Conservation (phyloP, 1,139 yeast genomes). For the Saccharomyces hybrid region DNA sequence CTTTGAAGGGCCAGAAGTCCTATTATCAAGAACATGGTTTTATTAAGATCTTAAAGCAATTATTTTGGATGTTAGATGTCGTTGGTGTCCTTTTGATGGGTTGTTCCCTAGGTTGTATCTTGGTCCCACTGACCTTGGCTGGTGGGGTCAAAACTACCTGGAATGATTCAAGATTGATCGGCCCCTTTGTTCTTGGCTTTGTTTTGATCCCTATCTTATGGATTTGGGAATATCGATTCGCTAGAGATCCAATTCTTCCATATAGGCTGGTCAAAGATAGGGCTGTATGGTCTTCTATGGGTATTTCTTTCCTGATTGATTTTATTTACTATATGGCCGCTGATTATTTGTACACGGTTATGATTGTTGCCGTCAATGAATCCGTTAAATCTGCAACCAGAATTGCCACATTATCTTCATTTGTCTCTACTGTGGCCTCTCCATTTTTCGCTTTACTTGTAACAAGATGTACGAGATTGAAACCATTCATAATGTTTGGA, state of each 20-base stretch:
- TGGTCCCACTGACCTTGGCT: slow-evolving; percentile 46
- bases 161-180: slow-evolving; percentile 50
- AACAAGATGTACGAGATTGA: slow-evolving; percentile 45
- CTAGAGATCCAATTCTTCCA: slow-evolving; percentile 55
- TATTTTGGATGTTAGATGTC: slow-evolving; percentile 46
- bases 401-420: slow-evolving; percentile 54
- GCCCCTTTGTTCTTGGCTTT: slow-evolving; percentile 58
- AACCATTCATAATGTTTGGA: slow-evolving; percentile 55
- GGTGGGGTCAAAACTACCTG: slow-evolving; percentile 49
- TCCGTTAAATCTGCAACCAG: slow-evolving; percentile 55
- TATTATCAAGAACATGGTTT: slow-evolving; percentile 27
- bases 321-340: slow-evolving; percentile 62
- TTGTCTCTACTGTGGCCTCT: slow-evolving; percentile 57
- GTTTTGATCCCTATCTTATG: slow-evolving; percentile 46
- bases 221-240: slow-evolving; percentile 45
- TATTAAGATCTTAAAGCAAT: slow-evolving; percentile 16
- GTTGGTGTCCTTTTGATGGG: slow-evolving; percentile 46
- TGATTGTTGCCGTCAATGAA: slow-evolving; percentile 54
- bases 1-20: slow-evolving; percentile 27
- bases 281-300: slow-evolving; percentile 58
- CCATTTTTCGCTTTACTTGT: slow-evolving; percentile 51
- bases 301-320: slow-evolving; percentile 36
- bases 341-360: slow-evolving; percentile 56
- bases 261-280: slow-evolving; percentile 50
- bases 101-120: slow-evolving; percentile 46